Conservation (phyloP, 164 flowering plant genomes). For the Nymphaea thermarum region DNA sequence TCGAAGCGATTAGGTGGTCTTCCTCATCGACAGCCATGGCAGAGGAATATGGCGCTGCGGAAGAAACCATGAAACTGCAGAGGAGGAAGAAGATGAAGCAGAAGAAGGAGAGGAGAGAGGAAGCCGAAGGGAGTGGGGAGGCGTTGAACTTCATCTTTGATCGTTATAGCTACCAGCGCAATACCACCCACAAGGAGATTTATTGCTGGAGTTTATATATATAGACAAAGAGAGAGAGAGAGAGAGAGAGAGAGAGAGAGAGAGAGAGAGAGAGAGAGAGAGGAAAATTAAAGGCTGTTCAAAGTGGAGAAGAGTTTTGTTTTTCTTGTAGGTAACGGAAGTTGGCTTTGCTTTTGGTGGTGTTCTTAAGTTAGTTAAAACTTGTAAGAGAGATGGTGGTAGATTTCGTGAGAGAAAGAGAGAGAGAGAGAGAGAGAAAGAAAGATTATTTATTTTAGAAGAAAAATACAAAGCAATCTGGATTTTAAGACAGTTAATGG, state of each 20-base stretch:
- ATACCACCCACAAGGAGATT: not conserved
- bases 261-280: not conserved
- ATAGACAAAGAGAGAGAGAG: not conserved
- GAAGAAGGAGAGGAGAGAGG: conserved; percentile 12
- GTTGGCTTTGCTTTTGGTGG: not conserved
- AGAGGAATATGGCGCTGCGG: conserved; percentile 8
- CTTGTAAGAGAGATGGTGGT: not conserved
- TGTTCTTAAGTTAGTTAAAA: not conserved
- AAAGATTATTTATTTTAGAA: too few relatives aligned
- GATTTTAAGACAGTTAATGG: too few relatives aligned
- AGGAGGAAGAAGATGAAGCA: conserved; percentile 11
- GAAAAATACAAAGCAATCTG: too few relatives aligned
- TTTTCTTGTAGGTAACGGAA: not conserved
- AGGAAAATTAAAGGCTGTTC: not conserved
- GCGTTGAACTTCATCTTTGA: not conserved
- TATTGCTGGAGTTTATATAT: not conserved
- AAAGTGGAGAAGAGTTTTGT: not conserved
- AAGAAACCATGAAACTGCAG: conserved; percentile 5
- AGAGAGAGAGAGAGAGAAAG: not conserved
- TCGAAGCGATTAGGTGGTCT: conserved; percentile 4
- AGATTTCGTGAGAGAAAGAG: not conserved
- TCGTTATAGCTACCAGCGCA: not conserved
- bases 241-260: not conserved
- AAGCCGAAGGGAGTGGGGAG: not conserved
- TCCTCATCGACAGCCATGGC: not conserved